Evolutionary conservation across 345 rosid species (phyloP), one percentile per base, ranked within the genome.

Genomic region (Eucalyptus virginea): DNA sequence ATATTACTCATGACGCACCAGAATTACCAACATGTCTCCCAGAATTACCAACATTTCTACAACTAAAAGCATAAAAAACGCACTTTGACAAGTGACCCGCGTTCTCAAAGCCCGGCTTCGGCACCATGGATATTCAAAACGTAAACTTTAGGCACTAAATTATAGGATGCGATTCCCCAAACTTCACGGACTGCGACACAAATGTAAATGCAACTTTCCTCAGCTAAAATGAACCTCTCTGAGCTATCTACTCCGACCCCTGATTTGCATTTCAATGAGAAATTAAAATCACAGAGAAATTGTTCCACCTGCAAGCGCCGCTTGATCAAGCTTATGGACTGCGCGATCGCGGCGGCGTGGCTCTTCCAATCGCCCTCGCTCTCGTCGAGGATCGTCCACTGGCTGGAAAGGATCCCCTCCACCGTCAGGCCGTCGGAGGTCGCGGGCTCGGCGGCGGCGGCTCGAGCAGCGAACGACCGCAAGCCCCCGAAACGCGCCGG

Each of bases 271-370:
- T n/a, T 86, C 52, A 17, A 28, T 26, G 42, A 85, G n/a, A 85
- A 85, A 26, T 47, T 30, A 86, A 19, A 58, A 86, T 52, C 67
- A 32, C 9, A 34, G 12, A 45, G 11, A 32, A 32, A 49, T 51
- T 34, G 62, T 28, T 50, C 34, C 92, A 98, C 99, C 96, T 96
- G 97, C 91, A 98, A 92, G n/a, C 98, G 98, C 89, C 89, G 94
- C 94, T 96, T 98, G 95, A 98, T 96, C 49, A 97, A 96, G 93
- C 94, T 93, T 90, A 98, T 93, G 90, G 99, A 98, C 88, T 97
- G 99, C 87, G 99, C 92, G 93, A 95, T 94, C 24, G 99, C 98
- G 88, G 99, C 96, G 80, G 97, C 97, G 92, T 98, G 99, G 88
- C 99, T 96, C 91, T 92, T 97, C 99, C 99, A 96, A 92, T 98